Base-by-base conservation (phyloP, 139 green algal genomes). In the Auxenochlorella protothecoides region DNA sequence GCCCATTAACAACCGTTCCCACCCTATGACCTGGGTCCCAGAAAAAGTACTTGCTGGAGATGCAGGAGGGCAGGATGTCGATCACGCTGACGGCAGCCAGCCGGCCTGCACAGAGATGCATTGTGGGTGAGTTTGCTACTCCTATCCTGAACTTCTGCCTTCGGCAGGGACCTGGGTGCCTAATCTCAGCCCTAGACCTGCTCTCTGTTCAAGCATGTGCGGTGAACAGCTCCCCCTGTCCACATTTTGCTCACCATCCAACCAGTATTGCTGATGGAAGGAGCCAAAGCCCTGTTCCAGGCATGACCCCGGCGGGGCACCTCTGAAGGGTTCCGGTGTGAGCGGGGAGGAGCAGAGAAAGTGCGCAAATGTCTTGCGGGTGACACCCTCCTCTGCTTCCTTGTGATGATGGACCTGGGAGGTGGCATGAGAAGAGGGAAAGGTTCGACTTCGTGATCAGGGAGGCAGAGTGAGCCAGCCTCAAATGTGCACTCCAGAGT, bases 241-340 rank as follows among this genome's bases (percentile, higher is more conserved):
- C 27, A 44, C 27, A 44, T 44, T 44, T 44, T 44, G 12, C 79
- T 73, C 68, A 84, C 85, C 91, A 61, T 96, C 89, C 7, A 98
- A 76, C 77, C 93, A 88, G 78, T 98, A 98, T 81, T 97, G 92
- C 82, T 96, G 88, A 80, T 97, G 93, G 79, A 96, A 97, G 64
- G 86, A 86, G 56, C 93, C 93, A 69, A 91, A 96, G 52, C 79
- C 77, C 57, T 15, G 57, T 62, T 62, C 57, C 57, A 62, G 57
- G 9, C 27, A 44, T 44, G 27, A 44, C 27, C 27, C 27, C 27
- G 27, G 27, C 27, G 27, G 27, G 27, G 27, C 27, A 44, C 27
- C 27, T 44, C 27, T 44, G 27, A 44, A 44, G 27, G 27, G 27
- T 44, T 44, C 27, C 27, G 27, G 27, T 44, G 27, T 11, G 57